Evolutionary conservation across 257 asterid species (phyloP).

Genomic region (Penstemon newberryi): DNA sequence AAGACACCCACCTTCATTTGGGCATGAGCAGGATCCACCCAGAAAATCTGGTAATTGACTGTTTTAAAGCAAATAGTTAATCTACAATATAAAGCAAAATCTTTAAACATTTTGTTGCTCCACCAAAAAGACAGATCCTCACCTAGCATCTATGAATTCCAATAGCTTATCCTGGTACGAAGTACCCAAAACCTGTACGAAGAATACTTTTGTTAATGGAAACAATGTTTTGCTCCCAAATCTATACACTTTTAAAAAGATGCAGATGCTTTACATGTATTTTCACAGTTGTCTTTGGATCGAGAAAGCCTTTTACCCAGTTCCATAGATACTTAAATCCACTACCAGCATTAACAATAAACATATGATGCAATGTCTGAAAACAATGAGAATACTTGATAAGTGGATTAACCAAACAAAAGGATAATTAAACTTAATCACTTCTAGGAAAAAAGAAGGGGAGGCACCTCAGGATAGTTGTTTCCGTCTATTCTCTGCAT

Average conservation of each 20-base stretch:
- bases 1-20: constrained; percentile 86
- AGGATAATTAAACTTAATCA: constrained; percentile 16
- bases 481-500: constrained; percentile 92
- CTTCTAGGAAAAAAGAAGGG: constrained; percentile 28
- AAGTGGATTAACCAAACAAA: constrained; percentile 21
- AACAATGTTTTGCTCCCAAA: constrained; percentile 22
- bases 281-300: constrained; percentile 57
- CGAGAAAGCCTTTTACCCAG: constrained; percentile 61
- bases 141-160: constrained; percentile 84
- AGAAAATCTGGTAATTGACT: constrained; percentile 98
- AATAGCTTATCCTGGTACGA: constrained; percentile 72
- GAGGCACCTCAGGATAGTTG: constrained; percentile 95
- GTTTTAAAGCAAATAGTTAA: constrained; percentile 33
- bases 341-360: constrained; percentile 62
- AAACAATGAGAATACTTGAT: constrained; percentile 30
- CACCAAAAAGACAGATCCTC: constrained; percentile 32
- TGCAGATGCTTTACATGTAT: constrained; percentile 46
- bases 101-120: constrained; percentile 5
- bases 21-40: constrained; percentile 90
- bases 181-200: constrained; percentile 78
- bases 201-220: constrained; percentile 29
- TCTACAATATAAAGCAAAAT: constrained; percentile 17
- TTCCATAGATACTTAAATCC: constrained; percentile 60
- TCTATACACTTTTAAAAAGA: constrained; percentile 10
- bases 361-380: constrained; percentile 64